A percentile compares a stretch with the other conserved stretches of the same genome.
phyloP scores from a whole-genome alignment of 345 rosid genomes.

The Hypericum androsaemum region DNA sequence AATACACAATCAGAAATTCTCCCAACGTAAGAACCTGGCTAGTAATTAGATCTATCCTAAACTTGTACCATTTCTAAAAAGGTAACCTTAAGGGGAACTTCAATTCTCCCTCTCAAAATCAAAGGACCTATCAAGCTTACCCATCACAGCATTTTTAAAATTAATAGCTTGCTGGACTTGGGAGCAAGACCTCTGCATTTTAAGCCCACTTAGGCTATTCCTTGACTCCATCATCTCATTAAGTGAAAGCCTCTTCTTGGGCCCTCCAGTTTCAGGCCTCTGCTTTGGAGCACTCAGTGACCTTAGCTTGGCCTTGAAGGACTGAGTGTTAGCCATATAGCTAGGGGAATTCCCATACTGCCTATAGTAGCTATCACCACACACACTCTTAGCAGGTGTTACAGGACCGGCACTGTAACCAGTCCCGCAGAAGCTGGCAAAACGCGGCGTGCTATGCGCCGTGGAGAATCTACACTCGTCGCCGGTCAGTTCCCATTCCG shows the following conservation, averaged over 20 bases:
- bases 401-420: slow-evolving; percentile 19
- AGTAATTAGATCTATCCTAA: too few species aligned
- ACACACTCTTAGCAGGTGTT: slow-evolving; percentile 62
- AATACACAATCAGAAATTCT: too few species aligned
- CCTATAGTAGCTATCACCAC: slow-evolving; percentile 44
- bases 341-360: slow-evolving; percentile 44
- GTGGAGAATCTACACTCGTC: slow-evolving; percentile 19
- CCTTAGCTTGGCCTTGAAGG: slow-evolving; percentile 68
- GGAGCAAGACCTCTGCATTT: slow-evolving; percentile 20
- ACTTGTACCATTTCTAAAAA: too few species aligned
- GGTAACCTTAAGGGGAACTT: not conserved
- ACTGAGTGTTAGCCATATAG: slow-evolving; percentile 80
- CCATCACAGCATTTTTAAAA: slow-evolving; percentile 54
- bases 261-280: slow-evolving; percentile 48
- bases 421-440: slow-evolving; percentile 20
- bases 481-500: slow-evolving; percentile 18
- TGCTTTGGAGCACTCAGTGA: slow-evolving; percentile 87
- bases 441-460: slow-evolving; percentile 30
- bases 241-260: not conserved
- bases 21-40: too few species aligned
- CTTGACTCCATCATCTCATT: slow-evolving; percentile 20
- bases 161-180: slow-evolving; percentile 22
- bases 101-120: slow-evolving; percentile 22
- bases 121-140: slow-evolving; percentile 36
- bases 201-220: slow-evolving; percentile 18